phyloP scores from a whole-genome alignment of 2,329 filamentous ascomycete species.

The Microsporum audouinii region DNA sequence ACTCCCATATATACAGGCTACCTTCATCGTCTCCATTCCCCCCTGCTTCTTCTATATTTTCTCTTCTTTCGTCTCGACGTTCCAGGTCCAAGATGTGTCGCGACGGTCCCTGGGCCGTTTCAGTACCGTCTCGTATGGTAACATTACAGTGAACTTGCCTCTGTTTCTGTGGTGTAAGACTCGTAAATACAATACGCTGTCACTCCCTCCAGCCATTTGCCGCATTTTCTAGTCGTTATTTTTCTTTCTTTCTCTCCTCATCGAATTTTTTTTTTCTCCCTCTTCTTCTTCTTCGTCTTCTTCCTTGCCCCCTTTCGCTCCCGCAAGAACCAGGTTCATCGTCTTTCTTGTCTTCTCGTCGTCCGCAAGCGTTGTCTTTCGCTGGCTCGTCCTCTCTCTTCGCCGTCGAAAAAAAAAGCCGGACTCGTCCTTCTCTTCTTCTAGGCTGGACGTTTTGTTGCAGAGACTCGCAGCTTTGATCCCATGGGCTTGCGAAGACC shows the following conservation, averaged over 20 bases:
- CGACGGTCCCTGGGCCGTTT: neutral
- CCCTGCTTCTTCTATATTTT: too few species aligned
- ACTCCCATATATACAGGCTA: too few species aligned
- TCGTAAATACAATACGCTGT: neutral
- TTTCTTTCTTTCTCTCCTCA: constrained; percentile 11
- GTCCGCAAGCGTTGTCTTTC: constrained; percentile 9
- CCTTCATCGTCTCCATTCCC: neutral
- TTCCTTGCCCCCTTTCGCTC: constrained; percentile 19
- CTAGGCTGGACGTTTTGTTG: neutral
- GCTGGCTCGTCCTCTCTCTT: neutral
- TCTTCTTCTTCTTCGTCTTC: constrained; percentile 16
- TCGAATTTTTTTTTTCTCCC: constrained; percentile 12
- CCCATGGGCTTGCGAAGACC: neutral
- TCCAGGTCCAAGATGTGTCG: neutral
- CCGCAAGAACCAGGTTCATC: constrained; percentile 17
- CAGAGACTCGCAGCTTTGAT: neutral
- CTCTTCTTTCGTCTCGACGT: neutral
- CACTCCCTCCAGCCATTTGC: neutral
- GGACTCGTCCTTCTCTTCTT: constrained; percentile 15
- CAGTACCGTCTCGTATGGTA: neutral
- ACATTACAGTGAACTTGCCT: neutral
- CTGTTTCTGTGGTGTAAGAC: neutral
- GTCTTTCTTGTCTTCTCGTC: constrained; percentile 18
- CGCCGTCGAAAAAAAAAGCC: neutral
- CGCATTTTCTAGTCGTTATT: constrained; percentile 6